Base-by-base conservation (phyloP, 2,329 filamentous ascomycete species). In the Trichophyton simii region DNA sequence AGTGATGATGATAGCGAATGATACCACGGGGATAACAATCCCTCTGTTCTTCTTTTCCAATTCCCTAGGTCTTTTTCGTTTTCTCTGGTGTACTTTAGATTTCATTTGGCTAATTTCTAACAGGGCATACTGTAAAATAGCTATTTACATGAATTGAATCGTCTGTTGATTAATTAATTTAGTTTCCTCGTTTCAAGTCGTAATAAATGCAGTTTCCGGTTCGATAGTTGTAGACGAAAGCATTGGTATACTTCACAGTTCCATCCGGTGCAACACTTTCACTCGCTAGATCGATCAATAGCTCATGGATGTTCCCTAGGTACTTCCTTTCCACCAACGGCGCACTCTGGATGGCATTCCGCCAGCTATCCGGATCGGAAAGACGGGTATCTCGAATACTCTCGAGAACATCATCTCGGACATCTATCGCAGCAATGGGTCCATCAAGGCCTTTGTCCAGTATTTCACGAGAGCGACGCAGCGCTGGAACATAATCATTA, bases 221-320 rank as follows among this genome's bases (percentile, higher is more conserved):
- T 63, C 91, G 80, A 68, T 95, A 96, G 69, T 96, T 96, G 75
- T 95, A 96, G 59, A 96, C 82, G 74, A 95, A 95, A 9, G 89
- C 88, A 71, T 91, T 88, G 55, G 83, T 81, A 25, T 82, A 80
- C 38, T 69, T 69, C 58, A 78, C 77, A 77, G 80, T 75, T 78
- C 85, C 78, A 62, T 73, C 72, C 22, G 61, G 63, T 28, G 67
- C 62, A 41, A 64, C 70, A 31, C 66, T 69, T 71, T 81, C 75
- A 66, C 78, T 73, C 71, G 83, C 83, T 78, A 94, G 74, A 68
- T 81, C 75, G 70, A 77, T 71, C 60, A 96, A 78, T 72, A 92
- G 78, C 63, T 90, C 87, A 69, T 94, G 88, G 48, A 96, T 81
- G 70, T 96, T 89, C 31, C 85, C 81, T 52, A 95, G 77, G 69